A percentile compares a stretch with the other conserved stretches of the same genome.
These are phyloP conservation scores for Phaseolus coccineus DNA, from an alignment of 331 rosid species.

Conservation along the genomic window DNA sequence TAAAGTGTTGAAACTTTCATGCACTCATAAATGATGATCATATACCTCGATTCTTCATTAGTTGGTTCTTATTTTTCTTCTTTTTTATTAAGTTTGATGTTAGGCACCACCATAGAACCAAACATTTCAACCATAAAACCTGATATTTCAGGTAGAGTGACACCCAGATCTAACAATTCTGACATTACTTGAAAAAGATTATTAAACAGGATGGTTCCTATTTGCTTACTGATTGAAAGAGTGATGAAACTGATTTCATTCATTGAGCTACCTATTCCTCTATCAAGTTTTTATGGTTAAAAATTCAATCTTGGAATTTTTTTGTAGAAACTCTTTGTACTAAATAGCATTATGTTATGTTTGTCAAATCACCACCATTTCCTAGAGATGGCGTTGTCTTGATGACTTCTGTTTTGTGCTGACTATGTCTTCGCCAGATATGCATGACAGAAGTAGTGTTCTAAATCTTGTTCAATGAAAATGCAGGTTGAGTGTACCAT, in stretches of 20 bases:
- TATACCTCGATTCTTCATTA: background rate
- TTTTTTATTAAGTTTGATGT: too few species aligned
- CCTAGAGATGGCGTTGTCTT: slow-evolving; percentile 18
- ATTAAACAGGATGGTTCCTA: background rate
- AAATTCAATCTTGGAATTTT: background rate
- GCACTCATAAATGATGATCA: background rate
- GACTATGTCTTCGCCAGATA: background rate
- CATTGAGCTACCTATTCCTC: background rate
- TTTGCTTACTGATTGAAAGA: background rate
- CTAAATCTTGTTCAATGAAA: slow-evolving; percentile 1
- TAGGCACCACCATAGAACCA: too few species aligned
- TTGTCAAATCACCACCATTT: background rate
- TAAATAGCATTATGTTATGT: background rate
- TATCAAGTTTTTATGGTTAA: background rate
- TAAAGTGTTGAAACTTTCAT: background rate
- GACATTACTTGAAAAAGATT: too few species aligned
- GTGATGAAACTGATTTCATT: background rate
- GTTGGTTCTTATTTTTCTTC: background rate
- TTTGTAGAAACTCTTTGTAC: background rate
- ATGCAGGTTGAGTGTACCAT: slow-evolving; percentile 92
- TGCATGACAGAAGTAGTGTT: slow-evolving; percentile 14
- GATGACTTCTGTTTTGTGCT: slow-evolving; percentile 61
- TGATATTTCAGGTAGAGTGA: too few species aligned
- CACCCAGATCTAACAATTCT: too few species aligned
- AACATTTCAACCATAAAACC: too few species aligned